phyloP scores from a whole-genome alignment of 2,329 filamentous ascomycete genomes.

The Hypoxylon sp. region DNA sequence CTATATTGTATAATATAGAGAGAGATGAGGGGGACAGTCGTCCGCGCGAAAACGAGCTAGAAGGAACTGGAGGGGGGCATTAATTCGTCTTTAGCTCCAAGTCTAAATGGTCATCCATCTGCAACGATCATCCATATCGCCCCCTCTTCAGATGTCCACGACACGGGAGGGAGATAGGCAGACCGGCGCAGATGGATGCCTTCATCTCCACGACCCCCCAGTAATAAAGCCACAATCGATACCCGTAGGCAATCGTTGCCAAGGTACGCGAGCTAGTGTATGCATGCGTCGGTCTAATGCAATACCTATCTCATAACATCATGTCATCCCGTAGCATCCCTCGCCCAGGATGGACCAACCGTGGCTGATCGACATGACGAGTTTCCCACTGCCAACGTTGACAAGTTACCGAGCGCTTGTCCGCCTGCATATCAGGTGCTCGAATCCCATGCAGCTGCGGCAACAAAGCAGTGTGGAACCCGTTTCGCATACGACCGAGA shows the following conservation, averaged over 20 bases:
- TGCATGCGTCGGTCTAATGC: not conserved
- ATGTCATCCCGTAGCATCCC: not conserved
- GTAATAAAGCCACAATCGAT: not conserved
- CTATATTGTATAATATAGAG: not conserved
- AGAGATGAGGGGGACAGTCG: not conserved
- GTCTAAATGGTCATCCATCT: not conserved
- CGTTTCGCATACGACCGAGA: not conserved
- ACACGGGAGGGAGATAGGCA: not conserved
- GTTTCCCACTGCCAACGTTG: not conserved
- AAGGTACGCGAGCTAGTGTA: not conserved
- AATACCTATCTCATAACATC: constrained; percentile 1
- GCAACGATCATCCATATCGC: constrained; percentile 5
- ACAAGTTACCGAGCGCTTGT: not conserved
- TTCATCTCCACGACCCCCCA: not conserved
- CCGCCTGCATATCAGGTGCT: constrained; percentile 11
- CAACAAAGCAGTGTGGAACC: not conserved
- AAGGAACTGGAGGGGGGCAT: not conserved
- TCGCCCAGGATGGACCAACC: constrained; percentile 7
- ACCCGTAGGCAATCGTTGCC: not conserved
- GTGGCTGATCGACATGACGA: not conserved
- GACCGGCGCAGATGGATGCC: not conserved
- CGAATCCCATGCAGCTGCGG: constrained; percentile 21
- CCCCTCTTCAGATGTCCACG: not conserved
- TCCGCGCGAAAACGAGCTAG: not conserved
- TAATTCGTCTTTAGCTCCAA: not conserved